Base-by-base conservation (phyloP, 2,329 filamentous ascomycete species). In the Penicillium sp. region DNA sequence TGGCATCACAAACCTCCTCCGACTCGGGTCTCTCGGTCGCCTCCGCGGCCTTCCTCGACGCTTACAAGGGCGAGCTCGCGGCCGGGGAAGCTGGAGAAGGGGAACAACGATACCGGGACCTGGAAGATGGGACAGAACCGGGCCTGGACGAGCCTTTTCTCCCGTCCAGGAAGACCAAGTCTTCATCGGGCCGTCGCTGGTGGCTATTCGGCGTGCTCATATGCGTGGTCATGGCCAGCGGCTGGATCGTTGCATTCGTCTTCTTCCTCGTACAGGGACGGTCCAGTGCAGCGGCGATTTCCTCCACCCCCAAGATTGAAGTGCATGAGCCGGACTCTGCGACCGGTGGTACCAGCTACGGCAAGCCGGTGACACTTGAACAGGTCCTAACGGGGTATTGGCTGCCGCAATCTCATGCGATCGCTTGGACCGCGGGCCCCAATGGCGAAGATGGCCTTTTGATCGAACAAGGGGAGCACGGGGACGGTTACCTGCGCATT, bases 401-500 rank as follows among this genome's bases (percentile, higher is more conserved):
- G 76, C 56, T 59, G 6, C 71, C 77, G 4, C 69, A 55, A 51
- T 67, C 69, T 15, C 79, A 81, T 62, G 71, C 69, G 2, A 77
- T 82, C 48, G 75, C 78, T 1, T 82, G 80, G 80, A 78, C 81
- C 61, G 73, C 76, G 1, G 79, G 79, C 1, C 73, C 79, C n/a
- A 70, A 78, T 53, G 79, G 77, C 10, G 77, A 82, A 64, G 95
- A 99, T 72, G 95, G 95, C 1, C 75, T 98, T 60, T 76, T 99
- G 65, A 84, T 99, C 20, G 90, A 96, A 75, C 83, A 85, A 69
- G 73, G 73, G 28, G 87, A 83, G 53, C 84, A 55, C 25, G 70
- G 75, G 0, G 86, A 91, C 68, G 88, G 89, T 60, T 98, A 89
- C 69, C 79, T 99, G 55, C 86, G 95, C 1, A 91, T 97, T 0